Percentiles rank a stretch among this genome's conserved stretches.
These are phyloP conservation scores for Podospora pseudoanserina DNA, from an alignment of 495 filamentous ascomycete genomes.

Conservation along the genomic window DNA sequence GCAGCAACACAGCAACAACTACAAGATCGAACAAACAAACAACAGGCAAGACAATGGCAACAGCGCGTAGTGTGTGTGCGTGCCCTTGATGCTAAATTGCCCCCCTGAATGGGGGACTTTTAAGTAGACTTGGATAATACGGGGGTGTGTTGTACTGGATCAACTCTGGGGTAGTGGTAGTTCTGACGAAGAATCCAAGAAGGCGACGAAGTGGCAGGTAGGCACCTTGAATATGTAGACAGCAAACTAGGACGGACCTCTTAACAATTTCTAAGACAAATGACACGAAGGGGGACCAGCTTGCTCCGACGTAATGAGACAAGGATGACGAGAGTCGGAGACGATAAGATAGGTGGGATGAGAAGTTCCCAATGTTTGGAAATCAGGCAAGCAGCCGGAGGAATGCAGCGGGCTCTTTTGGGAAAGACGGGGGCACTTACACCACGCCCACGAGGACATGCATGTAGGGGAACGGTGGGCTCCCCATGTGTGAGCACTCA, in stretches of 20 bases:
- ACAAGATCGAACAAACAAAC: neutral
- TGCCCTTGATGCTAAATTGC: constrained; percentile 17
- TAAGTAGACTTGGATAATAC: constrained; percentile 9
- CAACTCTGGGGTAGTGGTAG: neutral
- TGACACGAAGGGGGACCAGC: neutral
- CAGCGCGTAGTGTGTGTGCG: constrained; percentile 1
- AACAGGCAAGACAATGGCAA: constrained; percentile 12
- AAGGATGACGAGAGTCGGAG: constrained; percentile 1
- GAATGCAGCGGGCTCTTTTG: neutral
- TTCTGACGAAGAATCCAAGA: neutral
- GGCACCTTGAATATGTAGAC: constrained; percentile 2
- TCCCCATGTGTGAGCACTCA: constrained; percentile 3
- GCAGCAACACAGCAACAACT: neutral
- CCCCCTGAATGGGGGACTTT: constrained; percentile 30
- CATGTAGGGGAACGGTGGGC: neutral
- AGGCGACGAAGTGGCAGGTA: neutral
- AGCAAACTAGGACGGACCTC: neutral
- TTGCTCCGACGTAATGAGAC: constrained; percentile 2
- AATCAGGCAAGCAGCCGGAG: neutral
- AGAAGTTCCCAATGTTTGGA: neutral
- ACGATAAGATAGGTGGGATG: constrained; percentile 3
- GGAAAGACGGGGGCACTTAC: neutral
- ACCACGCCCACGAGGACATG: neutral
- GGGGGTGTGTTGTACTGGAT: constrained; percentile 14
- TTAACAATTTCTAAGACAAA: constrained; percentile 7